Evolutionary conservation across 73 alveolate species (phyloP).

Genomic region (Paramecium sonneborni): DNA sequence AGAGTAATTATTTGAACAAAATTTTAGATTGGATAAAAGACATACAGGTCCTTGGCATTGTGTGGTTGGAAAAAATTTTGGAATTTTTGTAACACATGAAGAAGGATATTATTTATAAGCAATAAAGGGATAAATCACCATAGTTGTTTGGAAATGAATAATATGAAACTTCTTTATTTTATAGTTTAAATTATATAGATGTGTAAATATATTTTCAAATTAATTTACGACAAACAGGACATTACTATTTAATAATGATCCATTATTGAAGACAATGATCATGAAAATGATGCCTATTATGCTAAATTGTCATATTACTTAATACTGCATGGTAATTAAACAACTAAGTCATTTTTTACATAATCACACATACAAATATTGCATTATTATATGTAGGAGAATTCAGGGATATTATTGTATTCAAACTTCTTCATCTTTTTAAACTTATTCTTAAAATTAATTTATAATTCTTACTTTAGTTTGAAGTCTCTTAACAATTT

Average conservation of each 20-base stretch:
- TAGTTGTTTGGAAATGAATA: slow-evolving; percentile 57
- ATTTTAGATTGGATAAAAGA: background rate
- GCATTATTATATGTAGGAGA: background rate
- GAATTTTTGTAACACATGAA: slow-evolving; percentile 91
- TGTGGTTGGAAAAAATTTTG: slow-evolving; percentile 95
- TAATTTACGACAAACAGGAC: background rate
- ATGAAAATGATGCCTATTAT: slow-evolving; percentile 17
- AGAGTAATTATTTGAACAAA: background rate
- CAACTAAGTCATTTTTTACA: background rate
- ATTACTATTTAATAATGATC: background rate
- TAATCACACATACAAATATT: slow-evolving; percentile 12
- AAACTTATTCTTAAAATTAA: background rate
- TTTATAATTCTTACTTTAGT: background rate
- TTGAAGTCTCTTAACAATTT: background rate
- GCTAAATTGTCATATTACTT: background rate
- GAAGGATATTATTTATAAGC: slow-evolving; percentile 94
- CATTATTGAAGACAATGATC: background rate
- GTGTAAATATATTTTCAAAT: background rate
- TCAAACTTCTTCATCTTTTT: background rate
- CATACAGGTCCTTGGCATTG: slow-evolving; percentile 92
- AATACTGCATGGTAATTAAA: background rate
- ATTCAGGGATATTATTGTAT: background rate
- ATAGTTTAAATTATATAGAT: background rate
- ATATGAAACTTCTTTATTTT: slow-evolving; percentile 12
- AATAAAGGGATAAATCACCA: slow-evolving; percentile 95